Evolutionary conservation across 2,329 filamentous ascomycete genomes (phyloP).

Genomic region (Diaporthe ilicicola): DNA sequence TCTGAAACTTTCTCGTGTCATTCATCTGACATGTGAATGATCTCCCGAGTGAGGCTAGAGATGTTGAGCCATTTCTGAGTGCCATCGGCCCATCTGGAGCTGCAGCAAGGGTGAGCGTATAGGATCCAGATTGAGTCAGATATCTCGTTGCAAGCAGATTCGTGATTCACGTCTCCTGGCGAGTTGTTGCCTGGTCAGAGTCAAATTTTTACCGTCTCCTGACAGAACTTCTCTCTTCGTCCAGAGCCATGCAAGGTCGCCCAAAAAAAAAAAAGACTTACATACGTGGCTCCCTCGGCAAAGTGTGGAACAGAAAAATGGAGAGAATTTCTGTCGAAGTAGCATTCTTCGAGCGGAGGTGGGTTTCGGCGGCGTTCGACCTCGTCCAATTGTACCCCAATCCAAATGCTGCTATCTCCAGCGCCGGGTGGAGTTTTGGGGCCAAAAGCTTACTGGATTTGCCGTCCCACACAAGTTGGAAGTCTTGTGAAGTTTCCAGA

Average conservation of each 20-base stretch:
- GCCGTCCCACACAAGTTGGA: constrained; percentile 6
- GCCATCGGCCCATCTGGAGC: neutral
- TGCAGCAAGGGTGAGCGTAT: neutral
- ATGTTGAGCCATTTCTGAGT: neutral
- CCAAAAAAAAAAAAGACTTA: neutral
- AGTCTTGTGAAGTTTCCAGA: constrained; percentile 18
- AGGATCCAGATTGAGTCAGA: neutral
- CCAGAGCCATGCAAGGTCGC: neutral
- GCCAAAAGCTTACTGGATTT: neutral
- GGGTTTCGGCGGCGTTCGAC: constrained; percentile 11
- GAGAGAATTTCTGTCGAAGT: neutral
- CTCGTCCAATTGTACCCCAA: constrained; percentile 9
- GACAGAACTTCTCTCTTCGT: neutral
- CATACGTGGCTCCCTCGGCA: neutral
- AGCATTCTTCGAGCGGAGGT: neutral
- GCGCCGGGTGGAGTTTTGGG: neutral
- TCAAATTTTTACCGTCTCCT: neutral
- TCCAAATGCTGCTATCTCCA: constrained; percentile 3
- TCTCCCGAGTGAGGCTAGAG: neutral
- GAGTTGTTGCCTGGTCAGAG: neutral
- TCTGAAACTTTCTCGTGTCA: neutral
- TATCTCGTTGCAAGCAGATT: neutral
- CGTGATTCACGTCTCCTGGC: neutral
- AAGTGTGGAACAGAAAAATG: constrained; percentile 3
- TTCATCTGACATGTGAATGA: neutral